These are phyloP conservation scores for Syzygium malaccense DNA, from an alignment of 441 rosid species.

Conservation along the genomic window DNA sequence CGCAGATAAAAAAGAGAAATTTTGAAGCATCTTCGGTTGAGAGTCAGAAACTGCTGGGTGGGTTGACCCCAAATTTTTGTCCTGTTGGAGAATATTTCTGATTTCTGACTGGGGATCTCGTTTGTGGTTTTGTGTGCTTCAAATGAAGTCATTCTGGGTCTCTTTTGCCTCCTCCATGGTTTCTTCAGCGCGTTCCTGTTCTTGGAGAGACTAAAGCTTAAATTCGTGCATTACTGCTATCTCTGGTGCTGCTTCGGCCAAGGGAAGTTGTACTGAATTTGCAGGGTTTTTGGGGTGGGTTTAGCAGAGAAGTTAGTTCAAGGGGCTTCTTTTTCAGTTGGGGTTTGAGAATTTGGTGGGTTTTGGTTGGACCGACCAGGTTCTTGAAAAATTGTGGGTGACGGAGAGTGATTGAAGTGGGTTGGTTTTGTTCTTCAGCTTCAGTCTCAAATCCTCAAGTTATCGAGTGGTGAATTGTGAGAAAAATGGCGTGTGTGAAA, in stretches of 20 bases:
- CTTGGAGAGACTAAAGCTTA: not conserved
- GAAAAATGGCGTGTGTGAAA: slow-evolving; percentile 78
- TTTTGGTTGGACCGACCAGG: not conserved
- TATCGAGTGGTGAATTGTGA: not conserved
- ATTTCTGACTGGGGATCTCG: not conserved
- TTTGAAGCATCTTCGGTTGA: not conserved
- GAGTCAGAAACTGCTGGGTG: not conserved
- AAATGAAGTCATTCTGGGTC: not conserved
- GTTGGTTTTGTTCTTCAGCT: not conserved
- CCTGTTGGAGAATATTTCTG: not conserved
- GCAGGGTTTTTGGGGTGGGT: not conserved
- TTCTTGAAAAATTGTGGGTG: not conserved
- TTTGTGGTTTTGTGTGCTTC: not conserved
- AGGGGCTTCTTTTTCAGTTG: not conserved
- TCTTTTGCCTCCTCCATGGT: not conserved
- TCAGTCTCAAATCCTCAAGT: not conserved
- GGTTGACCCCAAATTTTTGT: not conserved
- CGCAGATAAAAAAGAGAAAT: not conserved
- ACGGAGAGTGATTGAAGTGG: not conserved
- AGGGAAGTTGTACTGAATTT: not conserved
- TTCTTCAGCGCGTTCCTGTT: not conserved
- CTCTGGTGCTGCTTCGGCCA: not conserved
- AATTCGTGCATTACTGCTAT: not conserved
- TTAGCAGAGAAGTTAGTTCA: not conserved
- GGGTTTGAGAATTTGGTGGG: not conserved